Percentiles rank a stretch among this genome's conserved stretches.
Evolutionary conservation across 176 grass and related monocot genomes (phyloP).

Genomic region (Sorghum bicolor): Sorghum_bicolor_NCBIv3 NC_012873.2:55778501-55779000

Average conservation of each 20-base stretch:
- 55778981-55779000: slow-evolving; percentile 99
- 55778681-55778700: slow-evolving; percentile 37
- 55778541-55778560: slow-evolving; percentile 99
- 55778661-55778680: slow-evolving; percentile 18
- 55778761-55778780: slow-evolving; percentile 96
- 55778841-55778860: not conserved
- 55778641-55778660: not conserved
- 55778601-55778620: slow-evolving; percentile 99
- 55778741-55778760: slow-evolving; percentile 98
- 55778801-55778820: slow-evolving; percentile 76
- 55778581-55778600: slow-evolving; percentile 94
- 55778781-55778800: slow-evolving; percentile 95
- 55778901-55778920: not conserved
- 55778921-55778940: slow-evolving; percentile 34
- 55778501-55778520: slow-evolving; percentile 5
- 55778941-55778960: slow-evolving; percentile 89
- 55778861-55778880: not conserved
- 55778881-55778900: not conserved
- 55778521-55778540: slow-evolving; percentile 96
- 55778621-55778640: slow-evolving; percentile 64
- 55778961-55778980: slow-evolving; percentile 95
- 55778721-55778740: slow-evolving; percentile 96
- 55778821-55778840: not conserved
- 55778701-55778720: slow-evolving; percentile 97
- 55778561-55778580: slow-evolving; percentile 93